Percentiles rank a stretch among this genome's conserved stretches.
phyloP scores from a whole-genome alignment of 768 basidiomycete genomes.

The Mycena albidolilacea region DNA sequence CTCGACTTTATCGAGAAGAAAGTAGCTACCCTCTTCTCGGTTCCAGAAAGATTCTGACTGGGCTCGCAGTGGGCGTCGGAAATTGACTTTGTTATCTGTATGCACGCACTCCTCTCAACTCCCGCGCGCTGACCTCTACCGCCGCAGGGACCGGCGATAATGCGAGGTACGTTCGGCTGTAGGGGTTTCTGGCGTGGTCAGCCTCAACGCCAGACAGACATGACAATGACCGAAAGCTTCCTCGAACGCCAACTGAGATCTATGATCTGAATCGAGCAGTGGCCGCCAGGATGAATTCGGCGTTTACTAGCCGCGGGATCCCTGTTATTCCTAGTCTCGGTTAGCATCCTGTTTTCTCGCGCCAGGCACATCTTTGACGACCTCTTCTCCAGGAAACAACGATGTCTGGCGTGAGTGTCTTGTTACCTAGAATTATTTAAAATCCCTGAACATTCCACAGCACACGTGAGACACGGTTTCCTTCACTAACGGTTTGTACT shows the following conservation, averaged over 20 bases:
- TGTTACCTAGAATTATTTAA: neutral
- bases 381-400: constrained; percentile 80
- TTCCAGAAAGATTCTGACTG: neutral
- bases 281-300: constrained; percentile 76
- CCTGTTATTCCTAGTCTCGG: constrained; percentile 88
- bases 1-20: constrained; percentile 84
- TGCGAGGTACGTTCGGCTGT: constrained; percentile 64
- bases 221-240: constrained; percentile 87
- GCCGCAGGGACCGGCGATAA: constrained; percentile 82
- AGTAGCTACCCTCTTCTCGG: constrained; percentile 2
- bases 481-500: constrained; percentile 32
- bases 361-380: neutral
- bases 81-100: constrained; percentile 93
- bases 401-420: constrained; percentile 86
- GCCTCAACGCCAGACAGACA: constrained; percentile 63
- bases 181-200: neutral
- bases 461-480: constrained; percentile 61
- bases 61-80: constrained; percentile 73
- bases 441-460: constrained; percentile 48
- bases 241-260: constrained; percentile 87
- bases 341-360: constrained; percentile 45
- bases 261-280: constrained; percentile 79
- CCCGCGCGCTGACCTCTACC: constrained; percentile 1
- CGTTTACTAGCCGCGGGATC: constrained; percentile 80
- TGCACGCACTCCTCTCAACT: neutral